phyloP scores from a whole-genome alignment of 805 yeast genomes.

The Myxozyma geophila region DNA sequence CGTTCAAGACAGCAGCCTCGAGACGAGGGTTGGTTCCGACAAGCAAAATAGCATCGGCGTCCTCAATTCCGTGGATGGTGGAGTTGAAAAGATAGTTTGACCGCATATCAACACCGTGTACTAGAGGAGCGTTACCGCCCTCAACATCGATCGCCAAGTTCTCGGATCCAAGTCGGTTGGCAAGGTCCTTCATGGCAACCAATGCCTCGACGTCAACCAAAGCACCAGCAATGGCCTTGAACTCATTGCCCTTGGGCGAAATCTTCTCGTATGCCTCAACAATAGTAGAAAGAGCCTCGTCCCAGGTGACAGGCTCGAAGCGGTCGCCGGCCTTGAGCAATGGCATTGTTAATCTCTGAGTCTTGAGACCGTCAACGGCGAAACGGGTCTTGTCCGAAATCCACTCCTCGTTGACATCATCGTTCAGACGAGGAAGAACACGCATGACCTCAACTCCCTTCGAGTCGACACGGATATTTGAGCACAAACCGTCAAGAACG shows the following conservation, averaged over 20 bases:
- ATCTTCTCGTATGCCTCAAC: constrained; percentile 62
- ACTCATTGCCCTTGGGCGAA: constrained; percentile 67
- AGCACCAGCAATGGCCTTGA: constrained; percentile 83
- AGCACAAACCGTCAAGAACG: constrained; percentile 81
- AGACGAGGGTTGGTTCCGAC: constrained; percentile 88
- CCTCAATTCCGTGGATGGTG: constrained; percentile 75
- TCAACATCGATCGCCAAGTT: constrained; percentile 74
- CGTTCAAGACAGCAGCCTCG: constrained; percentile 86
- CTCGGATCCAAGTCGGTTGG: constrained; percentile 78
- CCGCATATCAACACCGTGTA: constrained; percentile 74
- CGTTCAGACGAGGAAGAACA: constrained; percentile 82
- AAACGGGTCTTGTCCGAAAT: constrained; percentile 84
- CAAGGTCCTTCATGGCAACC: constrained; percentile 79
- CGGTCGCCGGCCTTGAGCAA: constrained; percentile 69
- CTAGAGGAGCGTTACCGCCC: constrained; percentile 56
- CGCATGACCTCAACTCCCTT: constrained; percentile 88
- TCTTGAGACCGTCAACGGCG: constrained; percentile 82
- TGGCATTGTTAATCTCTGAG: constrained; percentile 84
- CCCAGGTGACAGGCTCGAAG: constrained; percentile 83
- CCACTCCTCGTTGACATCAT: constrained; percentile 90
- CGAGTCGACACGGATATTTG: constrained; percentile 81
- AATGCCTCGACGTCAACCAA: constrained; percentile 80
- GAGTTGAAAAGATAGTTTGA: constrained; percentile 82
- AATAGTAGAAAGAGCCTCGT: constrained; percentile 74
- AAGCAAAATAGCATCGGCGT: constrained; percentile 77